Evolutionary conservation across 768 basidiomycete species (phyloP).

Genomic region (Phanerochaete carnosa): DNA sequence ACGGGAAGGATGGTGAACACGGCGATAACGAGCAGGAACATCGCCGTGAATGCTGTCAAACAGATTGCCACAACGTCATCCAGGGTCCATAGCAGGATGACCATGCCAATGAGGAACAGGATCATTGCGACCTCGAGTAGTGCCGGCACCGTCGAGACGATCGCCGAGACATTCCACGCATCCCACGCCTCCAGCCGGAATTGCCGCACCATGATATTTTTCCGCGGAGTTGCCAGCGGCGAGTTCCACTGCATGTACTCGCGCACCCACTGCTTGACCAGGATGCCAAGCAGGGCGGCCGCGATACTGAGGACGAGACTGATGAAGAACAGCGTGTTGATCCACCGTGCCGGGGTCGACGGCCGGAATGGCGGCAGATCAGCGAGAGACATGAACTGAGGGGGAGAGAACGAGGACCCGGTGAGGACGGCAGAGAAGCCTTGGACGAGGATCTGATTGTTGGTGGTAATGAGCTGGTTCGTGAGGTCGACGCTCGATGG

Average conservation of each 20-base stretch:
- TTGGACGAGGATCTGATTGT: not conserved
- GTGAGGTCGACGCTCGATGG: not conserved
- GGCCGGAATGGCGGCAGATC: not conserved
- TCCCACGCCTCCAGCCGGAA: slow-evolving; percentile 1
- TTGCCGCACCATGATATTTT: not conserved
- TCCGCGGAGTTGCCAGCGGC: not conserved
- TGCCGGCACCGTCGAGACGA: not conserved
- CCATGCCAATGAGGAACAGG: not conserved
- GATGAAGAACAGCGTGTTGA: slow-evolving; percentile 1
- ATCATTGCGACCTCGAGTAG: not conserved
- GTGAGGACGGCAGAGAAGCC: not conserved
- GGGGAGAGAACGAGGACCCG: not conserved
- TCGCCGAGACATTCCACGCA: not conserved
- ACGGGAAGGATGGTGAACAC: not conserved
- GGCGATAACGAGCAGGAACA: not conserved
- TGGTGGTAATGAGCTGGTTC: slow-evolving; percentile 1
- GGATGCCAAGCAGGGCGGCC: not conserved
- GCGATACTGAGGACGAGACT: slow-evolving; percentile 5
- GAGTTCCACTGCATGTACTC: slow-evolving; percentile 3
- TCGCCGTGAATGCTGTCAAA: not conserved
- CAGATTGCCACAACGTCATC: not conserved
- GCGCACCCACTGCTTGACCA: slow-evolving; percentile 1
- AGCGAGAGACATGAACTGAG: not conserved
- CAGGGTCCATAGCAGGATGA: slow-evolving; percentile 3
- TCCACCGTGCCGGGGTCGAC: not conserved